Evolutionary conservation across 768 basidiomycete species (phyloP).

Genomic region (Calvatia gigantea): DNA sequence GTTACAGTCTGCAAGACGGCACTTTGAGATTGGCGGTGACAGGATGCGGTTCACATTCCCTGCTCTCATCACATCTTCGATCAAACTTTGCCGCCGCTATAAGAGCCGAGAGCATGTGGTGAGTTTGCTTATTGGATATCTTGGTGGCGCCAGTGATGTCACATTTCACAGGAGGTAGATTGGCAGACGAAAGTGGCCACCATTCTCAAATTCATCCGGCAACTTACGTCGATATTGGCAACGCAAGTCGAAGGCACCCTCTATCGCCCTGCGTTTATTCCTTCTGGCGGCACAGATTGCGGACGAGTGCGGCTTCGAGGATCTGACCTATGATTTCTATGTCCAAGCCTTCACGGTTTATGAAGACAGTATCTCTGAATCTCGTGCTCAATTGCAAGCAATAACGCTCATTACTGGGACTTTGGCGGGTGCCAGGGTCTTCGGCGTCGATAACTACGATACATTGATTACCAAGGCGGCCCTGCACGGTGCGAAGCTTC

Average conservation of each 20-base stretch:
- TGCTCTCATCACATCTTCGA: constrained; percentile 88
- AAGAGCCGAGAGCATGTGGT: constrained; percentile 77
- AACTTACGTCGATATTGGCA: constrained; percentile 88
- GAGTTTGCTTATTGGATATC: constrained; percentile 17
- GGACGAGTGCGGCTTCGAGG: constrained; percentile 93
- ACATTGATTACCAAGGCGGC: constrained; percentile 99
- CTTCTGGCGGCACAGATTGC: constrained; percentile 94
- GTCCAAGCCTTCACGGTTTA: constrained; percentile 98
- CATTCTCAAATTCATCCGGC: constrained; percentile 92
- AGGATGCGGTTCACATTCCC: constrained; percentile 97
- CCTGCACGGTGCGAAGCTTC: constrained; percentile 88
- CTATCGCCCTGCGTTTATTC: constrained; percentile 92
- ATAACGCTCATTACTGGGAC: constrained; percentile 94
- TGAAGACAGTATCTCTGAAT: constrained; percentile 96
- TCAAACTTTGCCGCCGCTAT: constrained; percentile 90
- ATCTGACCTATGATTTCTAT: constrained; percentile 95
- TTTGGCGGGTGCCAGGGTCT: constrained; percentile 85
- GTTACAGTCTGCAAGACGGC: constrained; percentile 84
- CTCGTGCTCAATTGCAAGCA: constrained; percentile 93
- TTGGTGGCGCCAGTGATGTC: background rate
- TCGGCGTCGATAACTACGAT: constrained; percentile 93
- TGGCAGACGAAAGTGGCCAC: constrained; percentile 85
- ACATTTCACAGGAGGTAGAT: constrained; percentile 61
- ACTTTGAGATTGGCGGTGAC: constrained; percentile 90
- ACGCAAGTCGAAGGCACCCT: constrained; percentile 89